phyloP scores from a whole-genome alignment of 768 basidiomycete species.

The Clitopilus passeckerianus region DNA sequence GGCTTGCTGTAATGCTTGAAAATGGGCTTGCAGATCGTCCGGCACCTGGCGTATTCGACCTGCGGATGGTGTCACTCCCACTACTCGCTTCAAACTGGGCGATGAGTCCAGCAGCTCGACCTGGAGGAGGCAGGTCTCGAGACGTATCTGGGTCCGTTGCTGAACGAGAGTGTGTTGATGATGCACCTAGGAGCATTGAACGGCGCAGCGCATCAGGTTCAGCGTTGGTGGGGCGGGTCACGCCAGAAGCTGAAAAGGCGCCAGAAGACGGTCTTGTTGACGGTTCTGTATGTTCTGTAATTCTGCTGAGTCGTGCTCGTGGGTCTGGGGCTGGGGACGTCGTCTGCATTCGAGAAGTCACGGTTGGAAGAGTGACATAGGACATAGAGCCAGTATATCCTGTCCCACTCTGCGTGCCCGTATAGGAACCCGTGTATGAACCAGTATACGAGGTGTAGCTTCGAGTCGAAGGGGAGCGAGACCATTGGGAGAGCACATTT shows the following conservation, averaged over 20 bases:
- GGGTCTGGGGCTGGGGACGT: slow-evolving; percentile 28
- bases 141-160: slow-evolving; percentile 53
- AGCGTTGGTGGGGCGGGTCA: slow-evolving; percentile 31
- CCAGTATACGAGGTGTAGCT: slow-evolving; percentile 30
- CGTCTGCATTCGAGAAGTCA: slow-evolving; percentile 26
- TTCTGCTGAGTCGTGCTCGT: slow-evolving; percentile 60
- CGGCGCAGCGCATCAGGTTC: slow-evolving; percentile 42
- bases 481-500: slow-evolving; percentile 63
- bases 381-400: slow-evolving; percentile 43
- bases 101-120: slow-evolving; percentile 66
- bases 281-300: slow-evolving; percentile 76
- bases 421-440: slow-evolving; percentile 25
- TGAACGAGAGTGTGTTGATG: slow-evolving; percentile 46
- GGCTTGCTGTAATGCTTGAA: slow-evolving; percentile 12
- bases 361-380: slow-evolving; percentile 36
- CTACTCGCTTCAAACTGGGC: slow-evolving; percentile 60
- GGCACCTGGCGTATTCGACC: slow-evolving; percentile 49
- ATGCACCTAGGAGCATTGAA: slow-evolving; percentile 36
- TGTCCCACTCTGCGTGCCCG: slow-evolving; percentile 24
- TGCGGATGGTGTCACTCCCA: slow-evolving; percentile 42
- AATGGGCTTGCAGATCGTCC: slow-evolving; percentile 33
- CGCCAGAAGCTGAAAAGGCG: slow-evolving; percentile 24
- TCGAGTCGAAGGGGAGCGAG: slow-evolving; percentile 32
- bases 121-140: slow-evolving; percentile 41
- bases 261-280: slow-evolving; percentile 50